phyloP scores from a whole-genome alignment of 2,329 filamentous ascomycete species.

The Aspergillus japonicus region DNA sequence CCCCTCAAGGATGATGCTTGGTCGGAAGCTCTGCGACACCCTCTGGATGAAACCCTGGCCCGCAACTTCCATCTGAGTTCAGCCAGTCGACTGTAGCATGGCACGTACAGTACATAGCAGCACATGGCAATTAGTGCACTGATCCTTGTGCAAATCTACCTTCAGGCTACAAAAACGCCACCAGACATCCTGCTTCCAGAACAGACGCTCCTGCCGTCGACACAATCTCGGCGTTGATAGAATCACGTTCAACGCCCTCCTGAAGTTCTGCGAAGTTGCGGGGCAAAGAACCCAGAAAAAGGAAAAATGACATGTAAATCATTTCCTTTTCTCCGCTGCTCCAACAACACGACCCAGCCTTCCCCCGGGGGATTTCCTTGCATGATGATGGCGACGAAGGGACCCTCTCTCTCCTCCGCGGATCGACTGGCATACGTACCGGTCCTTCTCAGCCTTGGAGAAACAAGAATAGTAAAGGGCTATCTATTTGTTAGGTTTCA shows the following conservation, averaged over 20 bases:
- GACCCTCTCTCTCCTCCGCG: background rate
- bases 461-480: background rate
- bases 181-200: background rate
- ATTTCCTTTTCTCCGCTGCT: background rate
- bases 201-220: background rate
- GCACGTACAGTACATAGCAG: background rate
- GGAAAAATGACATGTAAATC: background rate
- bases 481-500: constrained; percentile 1
- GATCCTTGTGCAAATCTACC: background rate
- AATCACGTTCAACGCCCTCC: too few species aligned
- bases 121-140: background rate
- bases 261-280: background rate
- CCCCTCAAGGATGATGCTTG: background rate
- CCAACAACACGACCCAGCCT: background rate
- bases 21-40: background rate
- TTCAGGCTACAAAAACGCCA: background rate
- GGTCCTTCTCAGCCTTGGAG: background rate
- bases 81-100: background rate
- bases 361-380: background rate
- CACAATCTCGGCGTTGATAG: background rate
- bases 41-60: background rate
- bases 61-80: background rate
- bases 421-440: background rate
- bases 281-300: background rate
- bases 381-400: background rate